These are phyloP conservation scores for Hypoxylon lenormandii DNA, from an alignment of 495 filamentous ascomycete genomes.

Conservation along the genomic window DNA sequence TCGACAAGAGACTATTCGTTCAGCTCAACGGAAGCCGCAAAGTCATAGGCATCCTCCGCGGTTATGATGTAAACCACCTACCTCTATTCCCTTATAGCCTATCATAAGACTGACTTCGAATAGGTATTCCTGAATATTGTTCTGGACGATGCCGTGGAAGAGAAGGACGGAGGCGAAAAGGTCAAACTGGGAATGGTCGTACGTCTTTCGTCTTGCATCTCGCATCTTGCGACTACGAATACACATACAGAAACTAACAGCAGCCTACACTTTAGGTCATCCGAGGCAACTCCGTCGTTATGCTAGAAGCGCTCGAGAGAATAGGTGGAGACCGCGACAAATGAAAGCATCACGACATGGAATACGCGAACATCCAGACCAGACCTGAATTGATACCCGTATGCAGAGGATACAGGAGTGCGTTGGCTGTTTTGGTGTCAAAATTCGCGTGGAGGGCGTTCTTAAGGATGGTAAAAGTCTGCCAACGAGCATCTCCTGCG, in stretches of 20 bases:
- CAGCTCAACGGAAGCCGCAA: constrained; percentile 97
- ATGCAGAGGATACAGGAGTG: constrained; percentile 8
- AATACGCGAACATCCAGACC: background rate
- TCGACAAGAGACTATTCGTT: constrained; percentile 98
- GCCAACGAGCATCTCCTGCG: background rate
- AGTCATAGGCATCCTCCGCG: constrained; percentile 91
- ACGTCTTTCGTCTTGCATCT: constrained; percentile 47
- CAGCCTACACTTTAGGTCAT: constrained; percentile 68
- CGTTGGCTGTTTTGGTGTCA: constrained; percentile 10
- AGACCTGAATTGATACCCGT: constrained; percentile 33
- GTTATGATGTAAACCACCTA: constrained; percentile 84
- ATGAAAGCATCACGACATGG: constrained; percentile 28
- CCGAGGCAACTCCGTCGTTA: constrained; percentile 93
- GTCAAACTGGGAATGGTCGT: constrained; percentile 92
- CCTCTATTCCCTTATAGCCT: background rate
- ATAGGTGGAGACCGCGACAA: constrained; percentile 64
- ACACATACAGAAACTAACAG: constrained; percentile 9
- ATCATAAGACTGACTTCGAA: constrained; percentile 7
- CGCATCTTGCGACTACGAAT: constrained; percentile 17
- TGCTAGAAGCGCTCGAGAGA: constrained; percentile 83
- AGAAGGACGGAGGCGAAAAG: constrained; percentile 93
- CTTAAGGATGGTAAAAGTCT: constrained; percentile 22
- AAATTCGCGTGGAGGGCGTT: constrained; percentile 19
- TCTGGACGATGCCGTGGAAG: constrained; percentile 95
- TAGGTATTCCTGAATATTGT: constrained; percentile 99